Evolutionary conservation across 768 basidiomycete species (phyloP).

Genomic region (Boletellus sp.): DNA sequence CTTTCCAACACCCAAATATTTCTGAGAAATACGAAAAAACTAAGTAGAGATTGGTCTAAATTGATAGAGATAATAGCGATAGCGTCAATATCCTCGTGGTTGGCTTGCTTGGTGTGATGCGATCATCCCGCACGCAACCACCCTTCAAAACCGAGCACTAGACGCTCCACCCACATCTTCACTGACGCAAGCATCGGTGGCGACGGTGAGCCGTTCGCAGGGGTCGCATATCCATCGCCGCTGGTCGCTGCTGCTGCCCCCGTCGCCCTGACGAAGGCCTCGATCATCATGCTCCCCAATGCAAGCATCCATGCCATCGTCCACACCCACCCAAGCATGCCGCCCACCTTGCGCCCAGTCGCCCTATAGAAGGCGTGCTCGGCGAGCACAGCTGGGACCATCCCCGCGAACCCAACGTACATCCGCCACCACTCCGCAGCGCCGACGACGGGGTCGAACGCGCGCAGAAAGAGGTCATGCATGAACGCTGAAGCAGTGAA

Average conservation of each 20-base stretch:
- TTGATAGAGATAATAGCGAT: too few relatives aligned
- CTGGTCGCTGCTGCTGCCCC: background rate
- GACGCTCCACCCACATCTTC: background rate
- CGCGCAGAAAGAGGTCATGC: slow-evolving; percentile 51
- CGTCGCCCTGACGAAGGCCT: slow-evolving; percentile 17
- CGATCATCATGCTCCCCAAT: slow-evolving; percentile 24
- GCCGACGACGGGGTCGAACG: slow-evolving; percentile 46
- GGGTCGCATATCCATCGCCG: background rate
- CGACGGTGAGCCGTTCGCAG: too few relatives aligned
- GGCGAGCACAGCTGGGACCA: slow-evolving; percentile 46
- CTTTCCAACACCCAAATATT: too few relatives aligned
- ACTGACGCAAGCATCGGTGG: background rate
- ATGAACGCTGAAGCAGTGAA: slow-evolving; percentile 56
- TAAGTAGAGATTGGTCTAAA: too few relatives aligned
- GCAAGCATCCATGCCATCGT: slow-evolving; percentile 26
- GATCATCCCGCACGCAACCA: background rate
- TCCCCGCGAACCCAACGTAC: slow-evolving; percentile 51
- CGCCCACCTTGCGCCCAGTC: slow-evolving; percentile 29
- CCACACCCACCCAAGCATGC: slow-evolving; percentile 35
- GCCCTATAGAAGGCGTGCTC: slow-evolving; percentile 34
- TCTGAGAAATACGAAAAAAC: too few relatives aligned
- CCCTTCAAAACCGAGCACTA: background rate
- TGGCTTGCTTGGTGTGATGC: too few relatives aligned
- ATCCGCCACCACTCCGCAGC: slow-evolving; percentile 28
- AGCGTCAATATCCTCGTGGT: too few relatives aligned